phyloP scores from a whole-genome alignment of 768 basidiomycete genomes.

The Mycena metata region DNA sequence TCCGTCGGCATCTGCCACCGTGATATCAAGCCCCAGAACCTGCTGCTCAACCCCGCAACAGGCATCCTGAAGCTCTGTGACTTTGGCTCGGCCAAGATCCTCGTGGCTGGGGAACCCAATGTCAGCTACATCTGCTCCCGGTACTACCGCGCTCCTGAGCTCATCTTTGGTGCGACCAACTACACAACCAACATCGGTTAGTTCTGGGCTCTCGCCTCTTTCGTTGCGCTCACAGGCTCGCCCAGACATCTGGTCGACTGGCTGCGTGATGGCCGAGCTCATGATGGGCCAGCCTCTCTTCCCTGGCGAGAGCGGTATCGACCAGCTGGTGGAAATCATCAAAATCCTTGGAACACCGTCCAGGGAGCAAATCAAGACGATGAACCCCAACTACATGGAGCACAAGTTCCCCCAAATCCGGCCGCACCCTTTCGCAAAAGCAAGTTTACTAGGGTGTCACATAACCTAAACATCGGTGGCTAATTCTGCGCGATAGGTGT shows the following conservation, averaged over 20 bases:
- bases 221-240: slow-evolving; percentile 16
- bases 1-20: slow-evolving; percentile 99
- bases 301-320: slow-evolving; percentile 98
- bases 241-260: slow-evolving; percentile 98
- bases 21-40: slow-evolving; percentile 99
- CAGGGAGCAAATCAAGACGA: slow-evolving; percentile 99
- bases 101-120: slow-evolving; percentile 97
- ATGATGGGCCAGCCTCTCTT: slow-evolving; percentile 99
- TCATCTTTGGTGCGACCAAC: slow-evolving; percentile 99
- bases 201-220: slow-evolving; percentile 45
- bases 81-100: slow-evolving; percentile 99
- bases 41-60: slow-evolving; percentile 96
- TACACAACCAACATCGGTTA: slow-evolving; percentile 99
- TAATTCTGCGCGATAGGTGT: slow-evolving; percentile 72
- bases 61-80: slow-evolving; percentile 98
- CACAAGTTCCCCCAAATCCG: slow-evolving; percentile 99
- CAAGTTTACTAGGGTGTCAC: slow-evolving; percentile 46
- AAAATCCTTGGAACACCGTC: slow-evolving; percentile 99
- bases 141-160: slow-evolving; percentile 98
- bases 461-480: slow-evolving; percentile 15
- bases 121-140: slow-evolving; percentile 99
- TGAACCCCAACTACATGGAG: slow-evolving; percentile 99
- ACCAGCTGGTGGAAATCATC: slow-evolving; percentile 99
- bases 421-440: slow-evolving; percentile 99
- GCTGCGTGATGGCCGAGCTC: slow-evolving; percentile 99